Evolutionary conservation across 257 asterid genomes (phyloP).

Genomic region (Solanum tarijense): DNA sequence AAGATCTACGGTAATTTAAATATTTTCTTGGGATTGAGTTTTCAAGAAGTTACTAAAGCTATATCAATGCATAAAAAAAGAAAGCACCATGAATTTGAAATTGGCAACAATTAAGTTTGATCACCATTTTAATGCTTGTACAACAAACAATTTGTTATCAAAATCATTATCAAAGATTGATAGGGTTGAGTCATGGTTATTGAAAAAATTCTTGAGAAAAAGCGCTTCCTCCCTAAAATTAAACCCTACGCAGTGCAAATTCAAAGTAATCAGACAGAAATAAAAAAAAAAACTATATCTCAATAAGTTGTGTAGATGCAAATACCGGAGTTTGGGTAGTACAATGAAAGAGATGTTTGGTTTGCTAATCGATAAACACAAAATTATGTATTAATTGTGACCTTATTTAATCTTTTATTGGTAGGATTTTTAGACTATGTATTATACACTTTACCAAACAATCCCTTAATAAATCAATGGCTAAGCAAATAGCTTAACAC

Average conservation of each 20-base stretch:
- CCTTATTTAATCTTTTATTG: not conserved
- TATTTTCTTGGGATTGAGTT: not conserved
- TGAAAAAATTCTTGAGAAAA: not conserved
- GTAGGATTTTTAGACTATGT: too few relatives aligned
- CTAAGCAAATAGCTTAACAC: not conserved
- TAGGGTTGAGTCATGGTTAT: not conserved
- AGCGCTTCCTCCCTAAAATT: accelerated
- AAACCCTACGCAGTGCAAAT: accelerated
- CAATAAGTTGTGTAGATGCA: not conserved
- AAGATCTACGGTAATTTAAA: not conserved
- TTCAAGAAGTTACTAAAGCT: not conserved
- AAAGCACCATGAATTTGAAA: not conserved
- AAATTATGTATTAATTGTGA: too few relatives aligned
- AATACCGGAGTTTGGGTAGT: not conserved
- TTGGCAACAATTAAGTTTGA: not conserved
- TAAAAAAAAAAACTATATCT: too few relatives aligned
- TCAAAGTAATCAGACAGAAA: accelerated
- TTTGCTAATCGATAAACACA: not conserved
- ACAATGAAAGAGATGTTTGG: not conserved
- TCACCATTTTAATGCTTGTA: not conserved
- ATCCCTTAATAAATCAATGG: too few relatives aligned
- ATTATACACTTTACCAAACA: too few relatives aligned
- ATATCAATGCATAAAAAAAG: not conserved
- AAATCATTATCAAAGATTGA: not conserved
- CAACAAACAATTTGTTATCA: not conserved